Base-by-base conservation (phyloP, 2,329 filamentous ascomycete genomes). In the Didymosphaeria variabile region DNA sequence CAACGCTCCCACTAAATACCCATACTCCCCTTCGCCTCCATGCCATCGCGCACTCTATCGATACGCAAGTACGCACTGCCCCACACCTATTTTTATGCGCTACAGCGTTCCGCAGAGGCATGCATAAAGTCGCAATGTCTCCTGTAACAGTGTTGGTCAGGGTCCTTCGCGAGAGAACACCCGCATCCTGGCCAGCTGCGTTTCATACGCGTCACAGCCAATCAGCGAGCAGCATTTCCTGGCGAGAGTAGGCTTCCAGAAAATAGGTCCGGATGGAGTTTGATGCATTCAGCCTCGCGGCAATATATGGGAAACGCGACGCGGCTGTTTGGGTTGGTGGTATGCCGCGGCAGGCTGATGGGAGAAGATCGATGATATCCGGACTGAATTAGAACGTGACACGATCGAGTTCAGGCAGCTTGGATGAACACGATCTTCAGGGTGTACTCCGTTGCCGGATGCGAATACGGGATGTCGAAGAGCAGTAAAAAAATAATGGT, bases 111-210 rank as follows among this genome's bases (percentile, higher is more conserved):
- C 15, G n/a, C n/a, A 52, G 21, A 40, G 52, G 26, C 26, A 15
- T 55, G 65, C 65, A 67, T 67, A 54, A 67, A 63, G 45, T 57
- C 60, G 60, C 50, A 62, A 64, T 67, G 46, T 44, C 17, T 34
- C 49, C 60, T 65, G 65, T 58, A 58, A 67, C 65, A 38, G 3
- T 9, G 7, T 17, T 42, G 31, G 62, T 59, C 44, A 60, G 55
- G 55, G 36, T 60, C 26, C 15, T 12, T 53, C 45, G n/a, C n/a
- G 21, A 40, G 19, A 52, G 51, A 31, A 58, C 55, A 59, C 57
- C 45, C 49, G 32, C 29, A 62, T 56, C 64, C 64, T 50, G 64
- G 64, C 34, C 26, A 13, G 21, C 4, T n/a, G 31, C 55, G 64
- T 67, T 67, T 67, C 64, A 67, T 38, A 42, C 44, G 19, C 17